Evolutionary conservation across 169 alveolate species (phyloP), one percentile per base, ranked within the genome.

Genomic region (Babesia bigemina): DNA sequence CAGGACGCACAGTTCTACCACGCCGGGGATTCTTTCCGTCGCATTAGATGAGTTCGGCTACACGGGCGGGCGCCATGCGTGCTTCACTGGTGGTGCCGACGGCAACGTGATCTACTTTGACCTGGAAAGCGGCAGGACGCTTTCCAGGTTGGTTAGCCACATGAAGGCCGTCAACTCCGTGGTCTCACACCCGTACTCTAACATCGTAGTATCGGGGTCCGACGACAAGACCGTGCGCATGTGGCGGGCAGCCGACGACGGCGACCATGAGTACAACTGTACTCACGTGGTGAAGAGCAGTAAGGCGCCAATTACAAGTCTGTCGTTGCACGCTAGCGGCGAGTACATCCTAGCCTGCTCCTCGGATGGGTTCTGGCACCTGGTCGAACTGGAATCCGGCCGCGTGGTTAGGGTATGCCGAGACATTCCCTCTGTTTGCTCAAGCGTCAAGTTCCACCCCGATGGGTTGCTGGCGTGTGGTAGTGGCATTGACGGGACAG

Each of bases 401-500:
- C 66, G 79, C 36, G 84, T 86, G 58, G 66, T 90, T n/a, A 85
- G 86, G 74, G 75, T 75, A 24, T 75, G 76, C 57, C 89, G 84
- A 24, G 85, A 85, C 73, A 73, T 87, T 17, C 88, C 96, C 7
- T 58, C 91, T 52, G 70, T 70, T 39, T 91, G 92, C 69, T 42
- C 52, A 45, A 33, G 66, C 12, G 60, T 86, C 24, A 52, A 76
- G 26, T 87, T 90, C 60, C 97, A 94, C 28, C 97, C 97, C 8
- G 97, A 94, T 70, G 97, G 97, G 0, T 73, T 94, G 75, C 87
- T 94, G 75, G 49, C 92, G 17, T 92, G 93, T 1, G 95, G 93
- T 4, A 92, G 91, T 13, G 85, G 88, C 0, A 75, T 70, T 8
- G 89, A 86, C 65, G 94, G 96, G 0, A 72, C 69, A 22, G 82